phyloP scores from a whole-genome alignment of 768 basidiomycete genomes.

The Mycena sanguinolenta region DNA sequence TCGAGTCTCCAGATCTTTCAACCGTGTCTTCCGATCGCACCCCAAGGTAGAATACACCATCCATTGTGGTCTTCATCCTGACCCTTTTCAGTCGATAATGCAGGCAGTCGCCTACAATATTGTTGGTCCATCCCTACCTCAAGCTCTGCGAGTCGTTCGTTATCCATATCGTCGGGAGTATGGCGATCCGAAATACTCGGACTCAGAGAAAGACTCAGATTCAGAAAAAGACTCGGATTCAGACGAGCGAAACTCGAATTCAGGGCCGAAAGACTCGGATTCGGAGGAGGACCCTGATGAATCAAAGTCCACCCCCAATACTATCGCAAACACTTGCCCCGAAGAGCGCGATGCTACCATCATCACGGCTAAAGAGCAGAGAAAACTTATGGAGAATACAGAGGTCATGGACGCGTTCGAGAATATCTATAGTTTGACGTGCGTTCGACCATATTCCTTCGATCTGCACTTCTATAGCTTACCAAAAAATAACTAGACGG shows the following conservation, averaged over 20 bases:
- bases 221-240: no score
- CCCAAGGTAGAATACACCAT: slow-evolving; percentile 24
- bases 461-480: not conserved
- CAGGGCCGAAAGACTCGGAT: no score
- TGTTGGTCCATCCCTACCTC: slow-evolving; percentile 43
- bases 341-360: slow-evolving; percentile 2
- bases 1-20: slow-evolving; percentile 39
- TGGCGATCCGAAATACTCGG: not conserved
- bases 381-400: slow-evolving; percentile 19
- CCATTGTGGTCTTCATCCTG: not conserved
- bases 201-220: no score
- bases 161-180: slow-evolving; percentile 1
- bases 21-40: slow-evolving; percentile 39
- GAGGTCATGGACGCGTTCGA: slow-evolving; percentile 34
- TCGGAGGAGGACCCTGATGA: not conserved
- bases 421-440: slow-evolving; percentile 42
- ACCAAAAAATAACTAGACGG: not conserved
- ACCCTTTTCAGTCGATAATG: not conserved
- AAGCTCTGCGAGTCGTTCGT: slow-evolving; percentile 39
- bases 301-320: not conserved
- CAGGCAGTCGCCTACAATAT: slow-evolving; percentile 43
- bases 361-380: slow-evolving; percentile 21
- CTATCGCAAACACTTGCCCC: slow-evolving; percentile 9
- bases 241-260: no score
- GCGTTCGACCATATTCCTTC: slow-evolving; percentile 5